These are phyloP conservation scores for Asterionellopsis glacialis DNA, from an alignment of 108 stramenopile genomes.

Conservation along the genomic window DNA sequence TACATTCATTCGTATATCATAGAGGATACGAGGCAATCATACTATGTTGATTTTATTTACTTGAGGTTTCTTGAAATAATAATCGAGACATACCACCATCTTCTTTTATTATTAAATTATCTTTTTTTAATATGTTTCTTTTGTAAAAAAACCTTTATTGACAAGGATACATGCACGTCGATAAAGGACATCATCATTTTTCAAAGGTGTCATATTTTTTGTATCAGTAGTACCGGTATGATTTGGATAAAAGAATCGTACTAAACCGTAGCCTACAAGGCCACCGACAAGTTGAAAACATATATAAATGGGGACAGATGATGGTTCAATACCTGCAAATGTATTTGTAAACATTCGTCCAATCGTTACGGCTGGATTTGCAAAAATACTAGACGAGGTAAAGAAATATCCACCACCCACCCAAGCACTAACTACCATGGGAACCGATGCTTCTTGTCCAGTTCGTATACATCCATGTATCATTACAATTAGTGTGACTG, in stretches of 20 bases:
- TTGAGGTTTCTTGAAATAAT: too few relatives aligned
- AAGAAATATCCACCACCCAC: constrained; percentile 38
- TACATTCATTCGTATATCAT: too few relatives aligned
- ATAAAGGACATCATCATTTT: too few relatives aligned
- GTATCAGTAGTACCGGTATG: too few relatives aligned
- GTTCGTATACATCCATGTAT: constrained; percentile 30
- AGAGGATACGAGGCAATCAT: too few relatives aligned
- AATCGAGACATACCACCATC: not conserved
- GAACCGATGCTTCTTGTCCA: constrained; percentile 14
- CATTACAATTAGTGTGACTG: constrained; percentile 17
- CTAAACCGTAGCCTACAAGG: not conserved
- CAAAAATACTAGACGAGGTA: constrained; percentile 27
- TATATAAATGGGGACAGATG: constrained; percentile 10
- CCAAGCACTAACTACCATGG: constrained; percentile 22
- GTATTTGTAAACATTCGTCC: constrained; percentile 28
- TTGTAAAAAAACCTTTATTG: too few relatives aligned
- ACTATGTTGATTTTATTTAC: too few relatives aligned
- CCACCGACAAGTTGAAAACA: constrained; percentile 18
- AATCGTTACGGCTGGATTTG: constrained; percentile 41
- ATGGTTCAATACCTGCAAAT: constrained; percentile 24
- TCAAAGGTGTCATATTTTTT: too few relatives aligned
- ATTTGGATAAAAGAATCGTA: too few relatives aligned
- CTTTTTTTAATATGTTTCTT: too few relatives aligned
- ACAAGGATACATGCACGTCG: too few relatives aligned
- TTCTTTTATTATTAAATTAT: not conserved